Percentiles rank a stretch among this genome's conserved stretches.
These are phyloP conservation scores for Penicillium fimorum DNA, from an alignment of 495 filamentous ascomycete species.

Conservation along the genomic window DNA sequence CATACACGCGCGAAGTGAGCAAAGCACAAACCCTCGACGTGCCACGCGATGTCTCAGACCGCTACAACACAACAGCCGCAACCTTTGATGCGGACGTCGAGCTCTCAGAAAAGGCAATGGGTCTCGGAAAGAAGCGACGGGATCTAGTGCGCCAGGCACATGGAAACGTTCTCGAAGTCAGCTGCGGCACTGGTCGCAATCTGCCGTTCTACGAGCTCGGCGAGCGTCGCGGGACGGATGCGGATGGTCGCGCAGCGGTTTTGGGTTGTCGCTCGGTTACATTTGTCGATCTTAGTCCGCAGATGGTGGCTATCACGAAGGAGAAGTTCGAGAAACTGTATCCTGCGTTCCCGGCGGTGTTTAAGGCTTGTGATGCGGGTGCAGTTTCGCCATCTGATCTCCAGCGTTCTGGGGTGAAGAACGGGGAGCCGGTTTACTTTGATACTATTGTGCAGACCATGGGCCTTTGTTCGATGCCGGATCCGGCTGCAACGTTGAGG, in stretches of 20 bases:
- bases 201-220: slow-evolving; percentile 65
- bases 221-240: slow-evolving; percentile 69
- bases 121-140: slow-evolving; percentile 60
- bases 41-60: slow-evolving; percentile 53
- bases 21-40: slow-evolving; percentile 38
- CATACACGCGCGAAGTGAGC: slow-evolving; percentile 40
- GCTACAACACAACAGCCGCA: slow-evolving; percentile 56
- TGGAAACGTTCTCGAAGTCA: slow-evolving; percentile 86
- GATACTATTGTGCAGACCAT: slow-evolving; percentile 92
- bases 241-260: slow-evolving; percentile 40
- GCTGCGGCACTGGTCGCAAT: slow-evolving; percentile 90
- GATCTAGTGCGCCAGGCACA: slow-evolving; percentile 58
- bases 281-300: slow-evolving; percentile 60
- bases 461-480: slow-evolving; percentile 81
- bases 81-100: slow-evolving; percentile 65
- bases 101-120: slow-evolving; percentile 62
- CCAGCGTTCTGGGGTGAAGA: not conserved
- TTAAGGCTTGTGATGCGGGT: slow-evolving; percentile 42
- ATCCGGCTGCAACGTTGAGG: slow-evolving; percentile 66
- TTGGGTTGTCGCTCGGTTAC: slow-evolving; percentile 51
- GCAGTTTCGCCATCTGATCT: slow-evolving; percentile 16
- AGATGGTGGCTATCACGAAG: slow-evolving; percentile 62
- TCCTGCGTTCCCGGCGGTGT: slow-evolving; percentile 46
- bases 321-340: slow-evolving; percentile 56
- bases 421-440: slow-evolving; percentile 43